Base-by-base conservation (phyloP, 1,139 yeast species). In the Suhomyces panamericanus region DNA sequence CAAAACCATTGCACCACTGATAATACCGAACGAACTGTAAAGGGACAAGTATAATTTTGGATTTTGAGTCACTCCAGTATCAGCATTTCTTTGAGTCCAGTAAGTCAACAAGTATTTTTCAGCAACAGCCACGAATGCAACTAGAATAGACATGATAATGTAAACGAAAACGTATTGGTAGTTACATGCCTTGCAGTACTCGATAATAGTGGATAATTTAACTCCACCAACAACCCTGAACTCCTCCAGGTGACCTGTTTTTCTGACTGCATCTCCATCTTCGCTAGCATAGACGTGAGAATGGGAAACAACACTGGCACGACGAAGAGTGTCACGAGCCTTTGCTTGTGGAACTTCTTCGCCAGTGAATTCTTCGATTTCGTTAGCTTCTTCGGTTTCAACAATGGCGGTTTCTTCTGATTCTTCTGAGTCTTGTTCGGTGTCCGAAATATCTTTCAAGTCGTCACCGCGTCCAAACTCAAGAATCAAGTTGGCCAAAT, bases 401-500 rank as follows among this genome's bases (percentile, higher is more conserved):
- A 22, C 37, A 24, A 26, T 38, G 20, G 33, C 20, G 6, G 28
- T 22, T 4, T 12, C 12, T 13, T 27, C 39, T 6, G 37, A 13
- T 15, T 12, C 14, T n/a, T 20, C 42, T 4, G 9, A 10, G 10
- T 14, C 30, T 13, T 20, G 13, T 16, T 31, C 30, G 10, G 28
- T 22, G 15, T 29, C 42, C 13, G 30, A 9, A 11, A 34, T 44
- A 7, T 33, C 41, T 30, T 40, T 49, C 6, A 42, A 46, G 8
- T 29, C 36, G 8, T 66, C 68, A 43, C 76, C 76, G 51, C 78
- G 78, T 49, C 96, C 96, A 61, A 81, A 90, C 51, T 89, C 96
- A 43, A 73, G 73, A 49, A 93, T 80, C 59, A 93, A 74, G 47
- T 74, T 39, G 10, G 55, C 55, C 46, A 55, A 53, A 15, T 51